Evolutionary conservation across 441 rosid genomes (phyloP).

Genomic region (Populus hybrid): DNA sequence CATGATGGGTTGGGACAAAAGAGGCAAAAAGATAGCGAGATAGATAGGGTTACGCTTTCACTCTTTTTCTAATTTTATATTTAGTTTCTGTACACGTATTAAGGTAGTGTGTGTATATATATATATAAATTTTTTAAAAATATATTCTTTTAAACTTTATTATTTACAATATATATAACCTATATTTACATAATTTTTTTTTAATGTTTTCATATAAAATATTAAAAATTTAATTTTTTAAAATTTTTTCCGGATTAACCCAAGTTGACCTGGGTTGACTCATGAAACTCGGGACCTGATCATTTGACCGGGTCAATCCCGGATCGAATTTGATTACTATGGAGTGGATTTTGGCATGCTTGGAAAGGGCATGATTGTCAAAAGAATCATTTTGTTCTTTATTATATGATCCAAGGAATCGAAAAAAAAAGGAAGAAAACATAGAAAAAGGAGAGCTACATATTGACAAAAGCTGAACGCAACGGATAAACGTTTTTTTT

Average conservation of each 20-base stretch:
- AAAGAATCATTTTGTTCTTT: not conserved
- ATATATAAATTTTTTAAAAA: no score
- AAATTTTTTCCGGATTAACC: fast-evolving
- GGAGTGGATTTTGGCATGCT: not conserved
- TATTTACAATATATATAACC: no score
- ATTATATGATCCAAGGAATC: not conserved
- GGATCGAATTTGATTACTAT: no score
- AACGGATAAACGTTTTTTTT: not conserved
- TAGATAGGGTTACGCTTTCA: not conserved
- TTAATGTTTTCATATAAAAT: no score
- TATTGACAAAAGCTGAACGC: not conserved
- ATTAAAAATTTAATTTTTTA: no score
- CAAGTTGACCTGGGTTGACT: no score
- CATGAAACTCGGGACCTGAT: no score
- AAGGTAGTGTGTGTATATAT: not conserved
- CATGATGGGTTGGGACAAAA: not conserved
- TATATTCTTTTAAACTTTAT: no score
- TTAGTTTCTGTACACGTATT: not conserved
- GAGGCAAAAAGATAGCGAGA: not conserved
- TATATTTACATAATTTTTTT: no score
- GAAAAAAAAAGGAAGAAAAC: no score
- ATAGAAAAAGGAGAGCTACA: not conserved
- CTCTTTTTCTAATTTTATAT: not conserved
- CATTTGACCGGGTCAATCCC: no score
- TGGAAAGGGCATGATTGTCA: not conserved